Base-by-base conservation (phyloP, 257 asterid genomes). In the Nicotiana tomentosiformis region DNA sequence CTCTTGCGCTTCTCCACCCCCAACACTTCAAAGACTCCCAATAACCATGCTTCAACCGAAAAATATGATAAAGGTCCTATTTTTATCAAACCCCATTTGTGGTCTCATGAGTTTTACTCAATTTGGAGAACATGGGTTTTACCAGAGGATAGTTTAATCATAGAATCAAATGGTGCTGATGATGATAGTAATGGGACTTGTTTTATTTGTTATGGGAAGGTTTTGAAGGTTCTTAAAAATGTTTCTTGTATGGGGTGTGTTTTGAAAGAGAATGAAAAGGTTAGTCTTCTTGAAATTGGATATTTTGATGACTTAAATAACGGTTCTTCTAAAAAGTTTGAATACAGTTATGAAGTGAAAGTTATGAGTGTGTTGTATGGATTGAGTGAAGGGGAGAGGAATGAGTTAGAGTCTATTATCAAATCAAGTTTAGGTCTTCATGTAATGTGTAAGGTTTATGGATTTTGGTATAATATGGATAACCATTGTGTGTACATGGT, bases 91-190 rank as follows among this genome's bases (percentile, higher is more conserved):
- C 83, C 89, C 65, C 86, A 82, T 82, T 85, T 89, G 30, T 92
- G 96, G 97, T 83, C 97, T 6, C 83, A 61, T 81, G 94, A 94
- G 55, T 91, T 94, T 83, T 91, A 88, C 76, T 70, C 83, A 43
- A 81, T 84, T 39, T 96, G 99, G 98, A 91, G 82, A 77, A 87
- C 84, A 72, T 94, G 99, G 99, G 64, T 96, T 77, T 83, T 96
- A 51, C 93, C 91, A 4, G 79, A 82, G 17, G 95, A 87, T 76
- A 77, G 87, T 46, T 77, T 96, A 70, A 81, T 68, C 83, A 77
- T 86, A 81, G 93, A 88, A 23, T 43, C 67, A 30, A 62, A 51
- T 67, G 57, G 65, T 65, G 66, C 61, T 68, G 69, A 37, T 62
- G 35, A 15, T 81, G 84, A 55, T 16, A 51, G 46, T 43, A 88